Conservation (phyloP, 1,284 basidiomycete genomes). For the Schizopora paradoxa region DNA sequence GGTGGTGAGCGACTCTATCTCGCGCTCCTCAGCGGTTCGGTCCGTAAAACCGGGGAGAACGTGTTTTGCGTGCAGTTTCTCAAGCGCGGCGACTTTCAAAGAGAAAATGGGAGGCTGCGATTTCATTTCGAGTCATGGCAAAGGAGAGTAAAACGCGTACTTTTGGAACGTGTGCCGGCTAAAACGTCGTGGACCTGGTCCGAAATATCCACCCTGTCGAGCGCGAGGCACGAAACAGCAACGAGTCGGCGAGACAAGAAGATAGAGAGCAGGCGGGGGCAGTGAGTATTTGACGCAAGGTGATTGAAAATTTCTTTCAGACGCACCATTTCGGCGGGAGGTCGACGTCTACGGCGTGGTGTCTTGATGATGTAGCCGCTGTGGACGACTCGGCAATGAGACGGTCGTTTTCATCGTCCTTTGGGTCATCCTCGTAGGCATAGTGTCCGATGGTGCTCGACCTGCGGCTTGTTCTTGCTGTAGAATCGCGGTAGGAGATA, state of each 20-base stretch:
- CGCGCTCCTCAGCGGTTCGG: constrained; percentile 86
- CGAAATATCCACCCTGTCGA: constrained; percentile 79
- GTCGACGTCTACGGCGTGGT: constrained; percentile 50
- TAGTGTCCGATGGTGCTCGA: constrained; percentile 32
- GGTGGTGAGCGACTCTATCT: constrained; percentile 83
- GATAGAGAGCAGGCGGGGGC: constrained; percentile 10
- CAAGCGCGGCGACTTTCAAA: constrained; percentile 66
- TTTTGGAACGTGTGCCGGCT: constrained; percentile 65
- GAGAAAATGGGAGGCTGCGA: background rate
- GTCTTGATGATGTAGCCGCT: constrained; percentile 20
- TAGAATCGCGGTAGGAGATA: constrained; percentile 90
- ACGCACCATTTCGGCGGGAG: constrained; percentile 69
- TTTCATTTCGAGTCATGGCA: background rate
- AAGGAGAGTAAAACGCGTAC: constrained; percentile 44
- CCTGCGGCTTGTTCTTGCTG: constrained; percentile 46
- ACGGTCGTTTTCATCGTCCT: constrained; percentile 63
- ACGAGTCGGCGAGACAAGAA: constrained; percentile 3
- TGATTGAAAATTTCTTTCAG: constrained; percentile 20
- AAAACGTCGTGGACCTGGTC: constrained; percentile 85
- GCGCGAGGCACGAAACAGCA: constrained; percentile 18
- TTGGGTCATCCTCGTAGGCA: too few relatives aligned
- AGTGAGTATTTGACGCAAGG: constrained; percentile 30
- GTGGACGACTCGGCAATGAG: constrained; percentile 45
- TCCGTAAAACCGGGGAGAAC: constrained; percentile 95
- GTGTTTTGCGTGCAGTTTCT: constrained; percentile 94